Evolutionary conservation across 2,329 filamentous ascomycete genomes (phyloP).

Genomic region (Fusarium albidum): DNA sequence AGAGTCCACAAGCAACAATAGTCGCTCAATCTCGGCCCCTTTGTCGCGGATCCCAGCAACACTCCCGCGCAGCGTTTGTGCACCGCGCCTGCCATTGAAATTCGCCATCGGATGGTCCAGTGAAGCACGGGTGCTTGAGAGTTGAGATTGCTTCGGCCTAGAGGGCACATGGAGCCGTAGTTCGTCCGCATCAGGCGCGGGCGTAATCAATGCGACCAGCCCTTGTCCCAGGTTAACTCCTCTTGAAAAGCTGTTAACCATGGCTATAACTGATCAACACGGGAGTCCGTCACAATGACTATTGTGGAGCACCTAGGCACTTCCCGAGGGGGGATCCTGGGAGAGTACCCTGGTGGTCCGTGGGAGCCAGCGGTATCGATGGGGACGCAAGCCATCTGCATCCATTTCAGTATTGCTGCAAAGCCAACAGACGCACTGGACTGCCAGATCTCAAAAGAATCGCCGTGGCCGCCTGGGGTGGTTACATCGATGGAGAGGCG

Average conservation of each 20-base stretch:
- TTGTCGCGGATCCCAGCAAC: constrained; percentile 33
- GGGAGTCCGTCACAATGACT: constrained; percentile 12
- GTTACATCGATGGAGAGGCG: constrained; percentile 39
- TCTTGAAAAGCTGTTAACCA: constrained; percentile 9
- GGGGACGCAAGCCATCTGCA: constrained; percentile 31
- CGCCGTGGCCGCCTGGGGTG: constrained; percentile 37
- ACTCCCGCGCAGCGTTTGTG: constrained; percentile 22
- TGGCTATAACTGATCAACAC: constrained; percentile 10
- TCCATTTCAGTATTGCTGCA: constrained; percentile 30
- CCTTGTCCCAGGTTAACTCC: constrained; percentile 24
- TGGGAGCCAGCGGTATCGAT: constrained; percentile 21
- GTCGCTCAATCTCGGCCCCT: constrained; percentile 32
- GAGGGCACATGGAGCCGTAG: constrained; percentile 29
- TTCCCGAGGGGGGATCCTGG: constrained; percentile 19
- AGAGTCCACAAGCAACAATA: constrained; percentile 35
- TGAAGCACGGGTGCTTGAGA: constrained; percentile 21
- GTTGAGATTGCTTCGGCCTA: constrained; percentile 29
- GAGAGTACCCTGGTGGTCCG: constrained; percentile 14
- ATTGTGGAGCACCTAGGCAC: constrained; percentile 13
- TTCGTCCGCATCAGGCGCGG: constrained; percentile 23
- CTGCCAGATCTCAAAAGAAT: constrained; percentile 42
- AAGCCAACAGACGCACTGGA: constrained; percentile 35
- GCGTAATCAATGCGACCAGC: constrained; percentile 19
- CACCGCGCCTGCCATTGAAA: constrained; percentile 20
- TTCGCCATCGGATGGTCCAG: constrained; percentile 26